Evolutionary conservation across 352 stramenopile genomes (phyloP).

Genomic region (Phytophthora hybrid): DNA sequence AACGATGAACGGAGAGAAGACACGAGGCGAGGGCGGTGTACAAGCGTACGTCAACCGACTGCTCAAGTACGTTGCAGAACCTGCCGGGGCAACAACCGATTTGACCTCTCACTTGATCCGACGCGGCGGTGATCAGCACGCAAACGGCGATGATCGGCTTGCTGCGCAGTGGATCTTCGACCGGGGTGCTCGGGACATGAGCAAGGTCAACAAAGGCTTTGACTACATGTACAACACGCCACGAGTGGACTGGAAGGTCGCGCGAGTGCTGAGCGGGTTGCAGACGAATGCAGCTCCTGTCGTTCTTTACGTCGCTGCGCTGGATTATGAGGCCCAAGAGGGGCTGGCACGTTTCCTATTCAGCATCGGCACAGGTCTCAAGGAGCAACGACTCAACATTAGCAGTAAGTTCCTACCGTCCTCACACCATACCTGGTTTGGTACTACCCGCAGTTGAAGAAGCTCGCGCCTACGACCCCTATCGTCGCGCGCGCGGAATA

Average conservation of each 20-base stretch:
- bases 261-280: conserved; percentile 22
- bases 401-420: conserved; percentile 20
- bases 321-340: conserved; percentile 17
- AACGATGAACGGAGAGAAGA: neutral
- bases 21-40: neutral
- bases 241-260: conserved; percentile 7
- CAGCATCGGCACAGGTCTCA: conserved; percentile 4
- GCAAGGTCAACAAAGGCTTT: conserved; percentile 38
- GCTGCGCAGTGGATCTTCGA: conserved; percentile 45
- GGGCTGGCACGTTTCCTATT: conserved; percentile 1
- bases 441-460: conserved; percentile 17
- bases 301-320: conserved; percentile 1
- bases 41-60: conserved; percentile 16
- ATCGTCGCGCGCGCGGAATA: conserved; percentile 15
- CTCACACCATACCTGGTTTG: conserved; percentile 22
- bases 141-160: conserved; percentile 24
- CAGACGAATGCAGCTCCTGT: conserved; percentile 4
- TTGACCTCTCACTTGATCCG: conserved; percentile 44
- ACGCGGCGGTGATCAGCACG: conserved; percentile 32
- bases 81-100: conserved; percentile 5
- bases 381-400: conserved; percentile 12
- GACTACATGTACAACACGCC: conserved; percentile 25
- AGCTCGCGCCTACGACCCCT: neutral
- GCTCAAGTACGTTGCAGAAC: conserved; percentile 12
- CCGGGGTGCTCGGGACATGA: conserved; percentile 41